Conservation (phyloP, 441 rosid species). For the Pelargonium citronellum region DNA sequence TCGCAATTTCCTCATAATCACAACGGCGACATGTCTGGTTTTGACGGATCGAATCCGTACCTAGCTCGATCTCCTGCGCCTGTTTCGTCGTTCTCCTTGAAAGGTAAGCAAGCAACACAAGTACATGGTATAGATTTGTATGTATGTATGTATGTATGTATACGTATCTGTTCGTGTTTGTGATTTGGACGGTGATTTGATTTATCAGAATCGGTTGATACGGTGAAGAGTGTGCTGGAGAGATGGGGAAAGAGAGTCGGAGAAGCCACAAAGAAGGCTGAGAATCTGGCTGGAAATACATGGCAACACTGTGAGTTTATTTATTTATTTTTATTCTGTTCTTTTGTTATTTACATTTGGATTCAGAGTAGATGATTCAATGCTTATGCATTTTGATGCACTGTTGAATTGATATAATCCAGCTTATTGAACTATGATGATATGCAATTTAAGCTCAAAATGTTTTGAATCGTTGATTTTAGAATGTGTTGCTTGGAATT, state of each 20-base stretch:
- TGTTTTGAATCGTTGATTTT: not conserved
- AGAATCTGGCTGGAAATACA: slow-evolving; percentile 83
- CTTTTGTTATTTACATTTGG: not conserved
- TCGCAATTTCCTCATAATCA: slow-evolving; percentile 25
- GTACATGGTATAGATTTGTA: not conserved
- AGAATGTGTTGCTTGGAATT: not conserved
- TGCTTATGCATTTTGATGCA: not conserved
- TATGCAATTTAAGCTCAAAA: not conserved
- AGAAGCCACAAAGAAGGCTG: slow-evolving; percentile 76
- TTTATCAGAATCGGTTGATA: slow-evolving; percentile 45
- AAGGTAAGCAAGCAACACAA: slow-evolving; percentile 26
- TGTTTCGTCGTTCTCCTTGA: slow-evolving; percentile 31
- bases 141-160: not conserved
- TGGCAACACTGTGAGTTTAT: slow-evolving; percentile 78
- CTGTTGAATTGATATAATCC: not conserved
- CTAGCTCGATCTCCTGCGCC: slow-evolving; percentile 38
- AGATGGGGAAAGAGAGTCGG: slow-evolving; percentile 71
- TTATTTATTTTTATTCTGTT: not conserved
- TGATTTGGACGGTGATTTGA: not conserved
- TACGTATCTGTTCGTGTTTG: not conserved
- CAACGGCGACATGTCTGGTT: slow-evolving; percentile 13
- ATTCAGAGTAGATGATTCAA: not conserved
- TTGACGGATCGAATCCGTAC: slow-evolving; percentile 50
- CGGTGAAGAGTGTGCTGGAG: slow-evolving; percentile 56
- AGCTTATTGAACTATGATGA: no score